Evolutionary conservation across 805 yeast species (phyloP), one percentile per base, ranked within the genome.

Genomic region (Osmozyma mogii): DNA sequence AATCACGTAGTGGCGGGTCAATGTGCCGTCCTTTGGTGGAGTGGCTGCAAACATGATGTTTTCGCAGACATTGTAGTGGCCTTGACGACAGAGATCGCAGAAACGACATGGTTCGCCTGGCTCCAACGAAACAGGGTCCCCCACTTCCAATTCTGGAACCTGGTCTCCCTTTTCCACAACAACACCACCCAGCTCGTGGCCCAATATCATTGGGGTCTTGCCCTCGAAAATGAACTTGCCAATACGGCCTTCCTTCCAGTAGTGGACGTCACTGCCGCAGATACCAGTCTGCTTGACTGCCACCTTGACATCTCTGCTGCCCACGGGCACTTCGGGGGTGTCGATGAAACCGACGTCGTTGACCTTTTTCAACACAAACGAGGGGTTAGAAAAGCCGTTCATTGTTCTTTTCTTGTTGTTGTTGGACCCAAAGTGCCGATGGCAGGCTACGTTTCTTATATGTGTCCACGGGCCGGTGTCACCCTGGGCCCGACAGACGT

Each of bases 321-420:
- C 21, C n/a, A n/a, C n/a, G n/a, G n/a, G n/a, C n/a, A n/a, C n/a
- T n/a, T n/a, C n/a, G n/a, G n/a, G n/a, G n/a, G n/a, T n/a, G n/a
- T n/a, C n/a, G 55, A 81, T 89, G 37, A 75, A 69, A 18, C 62
- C 59, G 42, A 84, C 79, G 30, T 73, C 73, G 44, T 75, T 75
- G 37, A 75, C 62, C 47, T 72, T 69, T 44, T 73, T 69, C 27
- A 85, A 61, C 8, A 84, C 88, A 36, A 83, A 64, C 28, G 84
- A 65, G 12, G 67, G 69, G 42, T 65, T 65, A 21, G 50, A 35
- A n/a, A n/a, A n/a, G n/a, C n/a, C n/a, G n/a, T n/a, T n/a, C n/a
- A n/a, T n/a, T n/a, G n/a, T n/a, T n/a, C n/a, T n/a, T n/a, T n/a
- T n/a, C n/a, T n/a, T n/a, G n/a, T n/a, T n/a, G n/a, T n/a, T n/a